Evolutionary conservation across 495 filamentous ascomycete genomes (phyloP).

Genomic region (Hypoxylon subgilvum): DNA sequence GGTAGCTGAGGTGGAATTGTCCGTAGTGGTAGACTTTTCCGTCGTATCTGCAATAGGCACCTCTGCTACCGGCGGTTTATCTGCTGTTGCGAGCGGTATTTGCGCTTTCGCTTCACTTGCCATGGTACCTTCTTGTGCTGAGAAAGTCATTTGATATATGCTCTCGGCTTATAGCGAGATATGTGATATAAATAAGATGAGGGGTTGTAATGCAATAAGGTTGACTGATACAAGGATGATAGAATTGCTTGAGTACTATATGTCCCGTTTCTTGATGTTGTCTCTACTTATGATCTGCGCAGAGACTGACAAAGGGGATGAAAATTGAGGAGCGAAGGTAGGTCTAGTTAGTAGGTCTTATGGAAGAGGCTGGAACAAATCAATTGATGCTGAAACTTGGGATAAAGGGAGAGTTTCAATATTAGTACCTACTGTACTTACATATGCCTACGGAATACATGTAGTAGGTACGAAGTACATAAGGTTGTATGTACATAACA

Average conservation of each 20-base stretch:
- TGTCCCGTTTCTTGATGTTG: neutral
- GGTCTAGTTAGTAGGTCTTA: neutral
- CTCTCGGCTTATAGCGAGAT: conserved; percentile 6
- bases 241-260: neutral
- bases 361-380: conserved; percentile 6
- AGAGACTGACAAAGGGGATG: neutral
- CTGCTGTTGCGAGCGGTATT: neutral
- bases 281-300: neutral
- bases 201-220: neutral
- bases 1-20: conserved; percentile 1
- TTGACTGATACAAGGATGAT: conserved; percentile 2
- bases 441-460: too few species aligned
- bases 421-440: too few species aligned
- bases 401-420: too few species aligned
- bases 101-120: conserved; percentile 11
- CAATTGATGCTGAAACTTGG: conserved; percentile 27
- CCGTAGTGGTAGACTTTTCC: neutral
- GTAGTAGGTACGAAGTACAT: too few species aligned
- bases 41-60: neutral
- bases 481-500: too few species aligned
- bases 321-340: neutral
- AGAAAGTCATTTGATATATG: conserved; percentile 10
- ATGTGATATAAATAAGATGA: neutral
- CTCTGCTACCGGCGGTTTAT: neutral
- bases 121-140: conserved; percentile 5